Conservation (phyloP, 768 basidiomycete genomes). For the Fomitopsis serialis region DNA sequence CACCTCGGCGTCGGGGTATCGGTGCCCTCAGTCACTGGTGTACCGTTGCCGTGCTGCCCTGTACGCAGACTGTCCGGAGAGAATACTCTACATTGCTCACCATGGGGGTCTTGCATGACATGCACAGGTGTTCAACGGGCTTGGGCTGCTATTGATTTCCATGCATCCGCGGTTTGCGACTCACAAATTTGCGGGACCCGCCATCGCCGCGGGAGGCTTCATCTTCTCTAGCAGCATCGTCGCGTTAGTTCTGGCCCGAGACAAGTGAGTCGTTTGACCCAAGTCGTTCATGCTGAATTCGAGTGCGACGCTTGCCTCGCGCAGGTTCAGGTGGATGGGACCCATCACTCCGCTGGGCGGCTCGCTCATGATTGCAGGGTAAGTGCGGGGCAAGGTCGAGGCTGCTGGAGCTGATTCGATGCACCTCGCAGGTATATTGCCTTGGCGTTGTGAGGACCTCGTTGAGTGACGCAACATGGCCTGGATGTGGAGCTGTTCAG, state of each 20-base stretch:
- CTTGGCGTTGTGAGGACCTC: constrained; percentile 35
- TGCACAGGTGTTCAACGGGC: constrained; percentile 62
- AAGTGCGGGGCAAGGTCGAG: constrained; percentile 17
- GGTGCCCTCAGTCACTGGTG: too few species aligned
- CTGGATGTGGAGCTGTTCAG: too few species aligned
- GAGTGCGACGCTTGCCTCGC: neutral
- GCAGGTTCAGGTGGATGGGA: constrained; percentile 47
- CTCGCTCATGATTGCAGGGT: constrained; percentile 64
- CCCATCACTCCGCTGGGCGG: constrained; percentile 68
- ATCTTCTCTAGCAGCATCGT: constrained; percentile 65
- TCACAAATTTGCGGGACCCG: constrained; percentile 64
- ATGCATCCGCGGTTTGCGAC: constrained; percentile 53
- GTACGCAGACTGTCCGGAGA: too few species aligned
- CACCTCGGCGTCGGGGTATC: too few species aligned
- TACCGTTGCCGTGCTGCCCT: too few species aligned
- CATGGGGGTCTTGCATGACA: neutral
- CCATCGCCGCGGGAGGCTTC: constrained; percentile 49
- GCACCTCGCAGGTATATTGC: constrained; percentile 41
- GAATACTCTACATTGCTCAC: neutral
- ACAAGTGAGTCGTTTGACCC: constrained; percentile 13
- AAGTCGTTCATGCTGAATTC: neutral
- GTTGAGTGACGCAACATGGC: neutral
- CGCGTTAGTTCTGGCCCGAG: constrained; percentile 43
- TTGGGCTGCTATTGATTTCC: constrained; percentile 58
- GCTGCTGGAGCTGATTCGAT: neutral